These are phyloP conservation scores for Delonix regia DNA, from an alignment of 306 rosid species.

Conservation along the genomic window DNA sequence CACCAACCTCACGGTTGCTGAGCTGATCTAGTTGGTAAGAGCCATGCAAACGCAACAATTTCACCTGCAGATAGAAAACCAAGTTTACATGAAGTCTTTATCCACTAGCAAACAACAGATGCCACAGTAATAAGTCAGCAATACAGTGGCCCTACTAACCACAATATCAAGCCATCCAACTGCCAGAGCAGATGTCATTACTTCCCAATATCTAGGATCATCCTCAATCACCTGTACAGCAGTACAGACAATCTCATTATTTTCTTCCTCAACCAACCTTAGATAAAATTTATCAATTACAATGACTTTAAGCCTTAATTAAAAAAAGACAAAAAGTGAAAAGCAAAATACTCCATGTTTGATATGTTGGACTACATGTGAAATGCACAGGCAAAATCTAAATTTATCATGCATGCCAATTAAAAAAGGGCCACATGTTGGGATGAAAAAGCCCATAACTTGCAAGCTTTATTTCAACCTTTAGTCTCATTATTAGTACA, in stretches of 20 bases:
- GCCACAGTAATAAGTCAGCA: conserved; percentile 32
- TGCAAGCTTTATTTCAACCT: background rate
- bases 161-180: conserved; percentile 96
- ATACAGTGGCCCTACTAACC: conserved; percentile 57
- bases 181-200: conserved; percentile 74
- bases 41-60: conserved; percentile 89
- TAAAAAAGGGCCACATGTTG: background rate
- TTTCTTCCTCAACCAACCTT: conserved; percentile 29
- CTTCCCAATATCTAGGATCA: conserved; percentile 83
- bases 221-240: conserved; percentile 84
- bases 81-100: conserved; percentile 29
- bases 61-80: conserved; percentile 67
- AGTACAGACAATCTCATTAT: conserved; percentile 42
- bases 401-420: background rate
- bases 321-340: conserved; percentile 14
- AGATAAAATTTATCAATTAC: conserved; percentile 21
- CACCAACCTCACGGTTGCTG: conserved; percentile 85
- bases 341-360: background rate
- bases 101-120: conserved; percentile 33
- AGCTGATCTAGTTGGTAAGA: conserved; percentile 84
- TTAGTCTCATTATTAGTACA: background rate
- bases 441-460: background rate
- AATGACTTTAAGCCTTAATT: background rate
- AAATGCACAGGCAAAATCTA: conserved; percentile 23
- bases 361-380: background rate